Percentiles rank a stretch among this genome's conserved stretches.
phyloP scores from a whole-genome alignment of 495 filamentous ascomycete species.

The Aspergillus avenaceus region DNA sequence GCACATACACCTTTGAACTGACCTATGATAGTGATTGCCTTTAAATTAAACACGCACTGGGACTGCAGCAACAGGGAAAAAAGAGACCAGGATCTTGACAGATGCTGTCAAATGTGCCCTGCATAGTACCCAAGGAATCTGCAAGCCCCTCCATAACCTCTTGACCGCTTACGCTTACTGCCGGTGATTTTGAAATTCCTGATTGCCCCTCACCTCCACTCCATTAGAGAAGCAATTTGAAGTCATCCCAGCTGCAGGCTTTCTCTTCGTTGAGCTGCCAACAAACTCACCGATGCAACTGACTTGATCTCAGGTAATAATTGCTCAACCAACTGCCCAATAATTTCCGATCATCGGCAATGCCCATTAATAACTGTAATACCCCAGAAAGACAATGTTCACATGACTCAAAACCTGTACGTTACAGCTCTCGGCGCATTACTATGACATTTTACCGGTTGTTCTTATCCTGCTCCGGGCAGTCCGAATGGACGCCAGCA shows the following conservation, averaged over 20 bases:
- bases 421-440: conserved; percentile 15
- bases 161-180: conserved; percentile 25
- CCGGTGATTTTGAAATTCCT: conserved; percentile 2
- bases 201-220: conserved; percentile 6
- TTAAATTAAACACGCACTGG: conserved; percentile 18
- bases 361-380: background rate
- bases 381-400: conserved; percentile 9
- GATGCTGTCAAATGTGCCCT: conserved; percentile 9
- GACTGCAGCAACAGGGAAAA: conserved; percentile 10
- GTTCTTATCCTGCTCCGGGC: conserved; percentile 23
- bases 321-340: background rate
- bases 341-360: background rate
- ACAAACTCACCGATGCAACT: conserved; percentile 10
- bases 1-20: background rate
- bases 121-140: conserved; percentile 7
- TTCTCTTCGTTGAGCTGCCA: conserved; percentile 8
- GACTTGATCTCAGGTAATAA: background rate
- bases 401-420: conserved; percentile 18
- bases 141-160: conserved; percentile 11
- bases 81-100: conserved; percentile 11
- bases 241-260: conserved; percentile 8
- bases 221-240: background rate
- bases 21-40: conserved; percentile 9
- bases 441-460: conserved; percentile 13
- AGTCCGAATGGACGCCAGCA: conserved; percentile 36